Evolutionary conservation across 2,329 filamentous ascomycete species (phyloP), one percentile per base, ranked within the genome.

Genomic region (Aspergillus proliferans): DNA sequence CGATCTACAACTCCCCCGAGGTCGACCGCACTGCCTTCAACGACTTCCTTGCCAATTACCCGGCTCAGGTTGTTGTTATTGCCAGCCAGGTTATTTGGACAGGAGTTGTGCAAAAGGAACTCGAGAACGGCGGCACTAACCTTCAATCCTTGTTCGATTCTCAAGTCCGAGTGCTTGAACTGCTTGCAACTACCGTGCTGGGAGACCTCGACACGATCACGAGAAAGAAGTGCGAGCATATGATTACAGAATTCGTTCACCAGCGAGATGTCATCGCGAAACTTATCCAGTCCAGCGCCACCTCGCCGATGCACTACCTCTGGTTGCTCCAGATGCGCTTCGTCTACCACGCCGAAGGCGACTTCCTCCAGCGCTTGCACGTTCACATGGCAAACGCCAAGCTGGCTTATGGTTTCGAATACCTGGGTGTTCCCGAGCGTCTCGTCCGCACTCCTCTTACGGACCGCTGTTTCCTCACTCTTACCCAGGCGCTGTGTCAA

Each of bases 271-370:
- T 86, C 15, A 93, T 97, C 55, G 86, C 92, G 63, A 94, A 88
- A 69, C 82, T 99, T 22, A 80, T 91, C 43, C 80, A 85, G 42
- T 77, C 82, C 42, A 85, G 86, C 49, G 93, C 93, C 22, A 82
- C 78, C 46, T 83, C 85, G 7, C 78, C 88, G 14, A 86, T 81
- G 15, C 88, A 98, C 66, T 90, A 95, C 66, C 73, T 94, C 56
- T 99, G 93, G 93, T 82, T 96, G 46, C 76, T 97, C 33, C 90
- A 94, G 68, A 98, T 98, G 93, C 88, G 93, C 58, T 98, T 97
- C 66, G 83, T 94, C 42, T 97, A 97, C 71, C 79, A 79, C 18
- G 75, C 87, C 0, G 85, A 90, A 57, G 88, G 86, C n/a, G 88
- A 94, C 50, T 86, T 85, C 62, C 72, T 91, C 43, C 81, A 90